phyloP scores from a whole-genome alignment of 83 land plant species.

The Isoetes engelmannii region DNA sequence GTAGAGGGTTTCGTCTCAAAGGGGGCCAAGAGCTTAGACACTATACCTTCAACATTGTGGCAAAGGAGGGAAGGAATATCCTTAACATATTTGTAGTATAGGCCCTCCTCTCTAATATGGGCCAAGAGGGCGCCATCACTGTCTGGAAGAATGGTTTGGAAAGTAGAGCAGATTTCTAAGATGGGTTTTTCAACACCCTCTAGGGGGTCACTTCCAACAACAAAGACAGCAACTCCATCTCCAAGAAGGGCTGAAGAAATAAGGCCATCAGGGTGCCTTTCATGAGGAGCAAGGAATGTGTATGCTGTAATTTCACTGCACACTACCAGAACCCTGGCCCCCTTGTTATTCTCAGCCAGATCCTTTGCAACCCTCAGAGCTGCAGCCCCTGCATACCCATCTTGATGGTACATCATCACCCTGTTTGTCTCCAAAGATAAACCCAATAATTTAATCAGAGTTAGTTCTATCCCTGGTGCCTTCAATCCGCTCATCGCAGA shows the following conservation, averaged over 20 bases:
- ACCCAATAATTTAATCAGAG: not conserved
- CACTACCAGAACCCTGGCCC: not conserved
- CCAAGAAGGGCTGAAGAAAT: not conserved
- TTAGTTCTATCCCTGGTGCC: not conserved
- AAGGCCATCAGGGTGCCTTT: not conserved
- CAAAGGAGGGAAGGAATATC: not conserved
- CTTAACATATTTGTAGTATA: not conserved
- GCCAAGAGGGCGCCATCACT: not conserved
- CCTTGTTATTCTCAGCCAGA: not conserved
- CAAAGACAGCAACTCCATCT: not conserved
- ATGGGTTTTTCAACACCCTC: not conserved
- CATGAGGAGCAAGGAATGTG: slow-evolving; percentile 10
- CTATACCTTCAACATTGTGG: not conserved
- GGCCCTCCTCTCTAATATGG: not conserved
- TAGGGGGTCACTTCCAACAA: not conserved
- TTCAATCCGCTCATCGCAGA: not conserved
- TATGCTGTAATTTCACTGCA: not conserved
- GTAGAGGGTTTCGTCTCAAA: too few species aligned
- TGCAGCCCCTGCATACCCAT: not conserved
- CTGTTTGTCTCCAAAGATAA: not conserved
- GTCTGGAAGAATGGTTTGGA: not conserved
- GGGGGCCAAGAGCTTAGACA: too few species aligned
- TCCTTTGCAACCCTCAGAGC: not conserved
- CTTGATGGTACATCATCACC: not conserved
- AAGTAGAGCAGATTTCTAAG: not conserved